phyloP scores from a whole-genome alignment of 352 stramenopile species.

The Phytophthora pistaciae region DNA sequence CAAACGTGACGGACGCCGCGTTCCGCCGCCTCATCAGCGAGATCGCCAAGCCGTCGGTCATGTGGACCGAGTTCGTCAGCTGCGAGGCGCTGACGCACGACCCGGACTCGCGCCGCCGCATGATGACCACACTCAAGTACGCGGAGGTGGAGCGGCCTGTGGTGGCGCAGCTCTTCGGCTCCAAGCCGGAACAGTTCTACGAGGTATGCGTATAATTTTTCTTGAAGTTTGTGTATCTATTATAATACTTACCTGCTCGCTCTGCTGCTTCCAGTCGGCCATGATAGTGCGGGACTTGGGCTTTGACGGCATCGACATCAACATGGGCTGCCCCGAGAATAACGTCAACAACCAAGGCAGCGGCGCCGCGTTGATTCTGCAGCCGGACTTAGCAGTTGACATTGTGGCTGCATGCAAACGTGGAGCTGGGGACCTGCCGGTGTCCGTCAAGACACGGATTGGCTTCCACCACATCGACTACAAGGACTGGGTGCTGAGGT shows the following conservation, averaged over 20 bases:
- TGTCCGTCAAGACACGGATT: conserved; percentile 86
- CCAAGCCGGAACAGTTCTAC: conserved; percentile 88
- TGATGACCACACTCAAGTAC: conserved; percentile 85
- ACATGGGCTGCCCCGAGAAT: conserved; percentile 84
- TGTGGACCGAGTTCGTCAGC: conserved; percentile 91
- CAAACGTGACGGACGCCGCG: conserved; percentile 83
- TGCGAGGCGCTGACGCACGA: conserved; percentile 84
- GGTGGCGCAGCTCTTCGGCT: conserved; percentile 86
- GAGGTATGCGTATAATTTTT: conserved; percentile 47
- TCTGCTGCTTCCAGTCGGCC: conserved; percentile 53
- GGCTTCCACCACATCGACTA: conserved; percentile 84
- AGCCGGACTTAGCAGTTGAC: conserved; percentile 64
- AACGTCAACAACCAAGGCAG: conserved; percentile 87
- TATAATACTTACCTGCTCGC: neutral
- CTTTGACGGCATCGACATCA: conserved; percentile 90
- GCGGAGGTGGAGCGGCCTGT: conserved; percentile 76
- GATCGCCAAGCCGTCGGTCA: conserved; percentile 81
- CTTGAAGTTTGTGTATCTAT: neutral
- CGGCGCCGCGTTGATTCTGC: conserved; percentile 71
- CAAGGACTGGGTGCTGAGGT: conserved; percentile 74
- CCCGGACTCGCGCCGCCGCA: conserved; percentile 61
- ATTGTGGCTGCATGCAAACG: conserved; percentile 80
- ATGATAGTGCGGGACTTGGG: conserved; percentile 81
- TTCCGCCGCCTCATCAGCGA: conserved; percentile 81
- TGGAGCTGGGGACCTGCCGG: conserved; percentile 65